Evolutionary conservation across 257 asterid species (phyloP).

Genomic region (Jacaranda mimosifolia): DNA sequence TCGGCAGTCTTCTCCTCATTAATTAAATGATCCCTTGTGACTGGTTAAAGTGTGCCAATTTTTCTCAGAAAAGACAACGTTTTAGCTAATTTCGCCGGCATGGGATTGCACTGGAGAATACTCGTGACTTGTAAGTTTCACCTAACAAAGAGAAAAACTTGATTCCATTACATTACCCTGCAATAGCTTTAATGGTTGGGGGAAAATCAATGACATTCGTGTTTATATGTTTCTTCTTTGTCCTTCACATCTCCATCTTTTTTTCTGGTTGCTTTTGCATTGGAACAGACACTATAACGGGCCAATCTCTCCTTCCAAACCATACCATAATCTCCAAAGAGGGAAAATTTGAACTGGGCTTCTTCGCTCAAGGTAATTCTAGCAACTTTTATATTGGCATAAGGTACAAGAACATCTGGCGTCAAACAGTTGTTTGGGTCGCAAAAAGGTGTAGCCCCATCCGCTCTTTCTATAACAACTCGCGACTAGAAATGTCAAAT

Average conservation of each 20-base stretch:
- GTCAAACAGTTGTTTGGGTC: slow-evolving; percentile 55
- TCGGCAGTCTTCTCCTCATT: too few relatives aligned
- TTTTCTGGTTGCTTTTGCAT: slow-evolving; percentile 9
- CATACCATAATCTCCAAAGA: slow-evolving; percentile 42
- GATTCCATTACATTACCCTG: not conserved
- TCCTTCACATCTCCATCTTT: not conserved
- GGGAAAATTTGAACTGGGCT: slow-evolving; percentile 50
- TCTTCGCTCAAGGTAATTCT: slow-evolving; percentile 28
- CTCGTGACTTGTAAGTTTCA: not conserved
- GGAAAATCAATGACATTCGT: not conserved
- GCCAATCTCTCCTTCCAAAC: slow-evolving; percentile 37
- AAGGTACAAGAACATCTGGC: slow-evolving; percentile 50
- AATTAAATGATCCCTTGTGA: too few relatives aligned
- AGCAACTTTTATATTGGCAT: slow-evolving; percentile 47
- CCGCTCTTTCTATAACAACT: not conserved
- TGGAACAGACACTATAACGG: slow-evolving; percentile 37
- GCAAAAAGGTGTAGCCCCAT: slow-evolving; percentile 52
- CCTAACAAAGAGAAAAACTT: not conserved
- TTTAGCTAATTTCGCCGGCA: too few relatives aligned
- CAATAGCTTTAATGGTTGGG: not conserved
- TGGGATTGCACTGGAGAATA: too few relatives aligned
- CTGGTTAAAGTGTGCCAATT: too few relatives aligned
- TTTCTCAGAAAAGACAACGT: too few relatives aligned
- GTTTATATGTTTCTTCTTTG: not conserved
- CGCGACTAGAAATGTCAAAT: slow-evolving; percentile 16